Percentiles rank a stretch among this genome's conserved stretches.
Evolutionary conservation across 2,329 filamentous ascomycete genomes (phyloP).

Genomic region (Verticillium isaacii): DNA sequence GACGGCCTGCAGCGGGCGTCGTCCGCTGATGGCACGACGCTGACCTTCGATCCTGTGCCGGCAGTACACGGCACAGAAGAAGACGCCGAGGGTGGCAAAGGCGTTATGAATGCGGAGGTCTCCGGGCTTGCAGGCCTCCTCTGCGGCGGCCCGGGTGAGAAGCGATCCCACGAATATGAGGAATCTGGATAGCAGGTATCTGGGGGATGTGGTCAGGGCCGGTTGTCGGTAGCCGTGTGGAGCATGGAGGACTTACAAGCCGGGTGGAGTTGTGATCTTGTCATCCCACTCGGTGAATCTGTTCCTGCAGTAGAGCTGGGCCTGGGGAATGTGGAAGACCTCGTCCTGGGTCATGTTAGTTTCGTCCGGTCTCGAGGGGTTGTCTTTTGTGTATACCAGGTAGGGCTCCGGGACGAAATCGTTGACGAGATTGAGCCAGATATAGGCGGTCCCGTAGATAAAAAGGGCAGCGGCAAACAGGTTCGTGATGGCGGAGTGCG

Average conservation of each 20-base stretch:
- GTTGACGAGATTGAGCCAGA: conserved; percentile 35
- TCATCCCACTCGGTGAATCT: conserved; percentile 81
- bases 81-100: conserved; percentile 35
- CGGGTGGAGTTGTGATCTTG: conserved; percentile 95
- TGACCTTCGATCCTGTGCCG: conserved; percentile 46
- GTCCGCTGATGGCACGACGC: conserved; percentile 17
- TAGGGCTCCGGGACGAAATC: conserved; percentile 46
- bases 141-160: neutral
- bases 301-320: conserved; percentile 77
- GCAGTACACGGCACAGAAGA: conserved; percentile 42
- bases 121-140: neutral
- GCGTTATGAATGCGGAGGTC: conserved; percentile 37
- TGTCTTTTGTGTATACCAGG: conserved; percentile 29
- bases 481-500: neutral
- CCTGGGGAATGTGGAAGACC: conserved; percentile 85
- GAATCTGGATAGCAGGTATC: conserved; percentile 40
- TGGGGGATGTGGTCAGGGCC: conserved; percentile 14
- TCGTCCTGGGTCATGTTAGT: conserved; percentile 57
- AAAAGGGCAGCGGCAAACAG: neutral
- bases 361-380: neutral
- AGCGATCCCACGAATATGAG: neutral
- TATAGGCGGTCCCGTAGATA: neutral
- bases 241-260: conserved; percentile 50
- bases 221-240: too few species aligned
- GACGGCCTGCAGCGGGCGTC: conserved; percentile 13